Percentiles rank a stretch among this genome's conserved stretches.
Conservation (phyloP, 1,139 yeast species). For the Hyphopichia pseudoburtonii region DNA sequence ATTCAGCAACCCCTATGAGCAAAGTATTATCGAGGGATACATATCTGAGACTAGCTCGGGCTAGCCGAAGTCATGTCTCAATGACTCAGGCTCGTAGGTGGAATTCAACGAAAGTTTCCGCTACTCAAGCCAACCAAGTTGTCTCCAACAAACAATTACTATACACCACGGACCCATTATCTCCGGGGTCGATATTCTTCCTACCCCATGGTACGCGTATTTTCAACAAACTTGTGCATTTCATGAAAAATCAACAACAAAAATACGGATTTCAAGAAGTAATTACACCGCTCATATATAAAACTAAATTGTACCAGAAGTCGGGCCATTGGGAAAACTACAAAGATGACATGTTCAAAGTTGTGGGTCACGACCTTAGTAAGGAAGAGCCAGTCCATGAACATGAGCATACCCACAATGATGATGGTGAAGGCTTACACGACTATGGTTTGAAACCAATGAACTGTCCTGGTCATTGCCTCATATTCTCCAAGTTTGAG, state of each 20-base stretch:
- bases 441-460: slow-evolving; percentile 89
- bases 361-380: slow-evolving; percentile 48
- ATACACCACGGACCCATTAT: slow-evolving; percentile 70
- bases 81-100: background rate
- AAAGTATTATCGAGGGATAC: no score
- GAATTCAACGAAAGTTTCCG: slow-evolving; percentile 12
- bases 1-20: no score
- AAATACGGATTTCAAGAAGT: slow-evolving; percentile 90
- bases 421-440: slow-evolving; percentile 37
- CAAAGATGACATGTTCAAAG: slow-evolving; percentile 90
- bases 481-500: slow-evolving; percentile 78
- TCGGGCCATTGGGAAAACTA: slow-evolving; percentile 98
- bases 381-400: slow-evolving; percentile 25
- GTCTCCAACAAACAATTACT: slow-evolving; percentile 67
- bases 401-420: slow-evolving; percentile 16
- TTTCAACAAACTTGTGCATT: slow-evolving; percentile 72
- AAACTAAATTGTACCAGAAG: slow-evolving; percentile 80
- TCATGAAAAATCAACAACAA: slow-evolving; percentile 82
- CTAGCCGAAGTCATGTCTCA: no score
- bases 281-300: slow-evolving; percentile 87
- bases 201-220: slow-evolving; percentile 89
- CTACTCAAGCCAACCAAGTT: slow-evolving; percentile 45
- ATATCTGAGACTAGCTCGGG: no score
- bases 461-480: slow-evolving; percentile 99
- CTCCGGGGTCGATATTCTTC: slow-evolving; percentile 90